Base-by-base conservation (phyloP, 768 basidiomycete species). In the Rhodosporidiobolus sp. region DNA sequence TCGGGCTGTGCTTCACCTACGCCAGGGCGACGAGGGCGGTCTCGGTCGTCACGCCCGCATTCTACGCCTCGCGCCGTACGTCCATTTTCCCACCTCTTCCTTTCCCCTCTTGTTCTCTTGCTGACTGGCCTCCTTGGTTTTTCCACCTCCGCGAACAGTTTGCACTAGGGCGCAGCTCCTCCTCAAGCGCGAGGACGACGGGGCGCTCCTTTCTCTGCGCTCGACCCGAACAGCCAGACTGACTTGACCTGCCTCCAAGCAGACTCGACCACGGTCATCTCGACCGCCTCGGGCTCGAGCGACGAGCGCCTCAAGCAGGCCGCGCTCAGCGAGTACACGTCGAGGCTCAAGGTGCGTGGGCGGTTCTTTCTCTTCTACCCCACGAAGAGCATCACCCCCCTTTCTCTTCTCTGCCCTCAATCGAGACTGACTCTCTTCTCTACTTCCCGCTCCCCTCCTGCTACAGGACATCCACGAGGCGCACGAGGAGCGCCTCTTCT, bases 1-100 rank as follows among this genome's bases (percentile, higher is more conserved):
- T 92, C 77, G 83, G 86, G 65, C 81, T 84, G 14, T 87, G 87
- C 76, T 92, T 91, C 77, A 83, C 90, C 22, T 94, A 90, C 75
- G 90, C 89, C 1, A 86, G 91, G 8, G 90, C 91, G 1, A 94
- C 90, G 6, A 89, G 90, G 76, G 88, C 90, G 0, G 92, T 94
- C 43, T 75, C 74, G 28, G 64, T 75, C 60, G 46, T 22, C 4
- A 57, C 52, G 8, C 52, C 59, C 0, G 52, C 58, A 0, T 67
- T 24, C 67, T 54, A 64, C 53, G 63, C 63, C 8, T 53, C 50
- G 35, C 52, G 63, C 35, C 52, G 58, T 61, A 22, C 52, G 65
- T 43, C 8, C 3, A 5, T 35, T 24, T 26, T 12, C 17, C 5
- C 32, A 5, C 30, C 16, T 52, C 49, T 34, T 14, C 1, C 48